Percentiles rank a stretch among this genome's conserved stretches.
phyloP scores from a whole-genome alignment of 257 asterid genomes.

The Mitragyna speciosa region DNA sequence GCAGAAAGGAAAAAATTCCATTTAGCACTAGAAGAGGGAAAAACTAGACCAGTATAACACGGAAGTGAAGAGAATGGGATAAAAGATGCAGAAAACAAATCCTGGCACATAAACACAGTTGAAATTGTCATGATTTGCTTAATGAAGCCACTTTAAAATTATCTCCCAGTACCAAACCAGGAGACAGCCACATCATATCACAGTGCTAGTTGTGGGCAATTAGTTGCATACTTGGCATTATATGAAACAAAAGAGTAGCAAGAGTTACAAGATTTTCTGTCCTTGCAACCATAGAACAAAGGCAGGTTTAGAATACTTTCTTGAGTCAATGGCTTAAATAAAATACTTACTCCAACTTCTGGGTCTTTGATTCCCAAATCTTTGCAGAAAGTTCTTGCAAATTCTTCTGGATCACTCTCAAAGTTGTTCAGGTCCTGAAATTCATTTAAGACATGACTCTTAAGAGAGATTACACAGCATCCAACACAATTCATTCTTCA shows the following conservation, averaged over 20 bases:
- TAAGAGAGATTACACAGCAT: background rate
- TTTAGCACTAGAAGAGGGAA: background rate
- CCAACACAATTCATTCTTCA: background rate
- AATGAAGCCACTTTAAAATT: background rate
- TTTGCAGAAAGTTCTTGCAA: slow-evolving; percentile 83
- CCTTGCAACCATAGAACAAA: background rate
- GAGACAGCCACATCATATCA: background rate
- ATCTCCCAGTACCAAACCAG: background rate
- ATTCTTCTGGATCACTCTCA: slow-evolving; percentile 99
- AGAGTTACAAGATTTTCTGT: background rate
- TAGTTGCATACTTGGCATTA: background rate
- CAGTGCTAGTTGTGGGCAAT: background rate
- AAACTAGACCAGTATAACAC: background rate
- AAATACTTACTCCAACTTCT: slow-evolving; percentile 89
- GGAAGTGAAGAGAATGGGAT: too few species aligned
- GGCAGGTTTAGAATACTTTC: background rate
- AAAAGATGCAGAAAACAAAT: background rate
- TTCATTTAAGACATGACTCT: slow-evolving; percentile 9
- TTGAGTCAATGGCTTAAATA: background rate
- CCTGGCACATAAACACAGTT: background rate
- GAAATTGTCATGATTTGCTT: background rate
- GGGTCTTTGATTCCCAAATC: slow-evolving; percentile 95
- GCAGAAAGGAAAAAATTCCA: background rate
- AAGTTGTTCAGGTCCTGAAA: slow-evolving; percentile 95
- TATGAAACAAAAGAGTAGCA: background rate